Base-by-base conservation (phyloP, 768 basidiomycete species). In the Russula vinacea region DNA sequence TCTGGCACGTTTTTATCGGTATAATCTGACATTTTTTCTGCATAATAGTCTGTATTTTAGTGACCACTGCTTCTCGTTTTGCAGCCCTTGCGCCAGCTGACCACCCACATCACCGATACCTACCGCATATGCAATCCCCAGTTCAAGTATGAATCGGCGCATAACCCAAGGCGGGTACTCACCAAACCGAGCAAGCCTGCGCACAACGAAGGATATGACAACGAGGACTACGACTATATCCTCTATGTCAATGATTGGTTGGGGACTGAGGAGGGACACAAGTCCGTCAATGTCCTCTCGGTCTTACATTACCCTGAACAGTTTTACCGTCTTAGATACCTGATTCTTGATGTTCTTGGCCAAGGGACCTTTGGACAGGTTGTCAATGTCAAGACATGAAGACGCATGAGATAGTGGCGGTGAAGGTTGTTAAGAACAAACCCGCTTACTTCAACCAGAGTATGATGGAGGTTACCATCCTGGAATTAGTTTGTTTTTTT, bases 311-410 rank as follows among this genome's bases (percentile, higher is more conserved):
- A 60, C 55, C 56, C 56, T 56, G 52, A 39, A 68, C 58, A 49
- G 65, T 68, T 65, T 67, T 39, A 29, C 44, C 37, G 19, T 54
- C 26, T 29, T 74, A 94, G 92, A 74, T 99, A 98, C 75, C 80
- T 98, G 68, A 98, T 99, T 71, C 86, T 99, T 53, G 97, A 99
- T 75, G 93, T 99, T 65, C 84, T 99, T 44, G 97, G 97, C 8
- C 97, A 99, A 75, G 97, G 97, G 26, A 99, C 97, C 2, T 99
- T 99, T 70, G 97, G 97, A 10, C 97, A 99, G 75, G 97, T 99
- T 37, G 97, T 98, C 70, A 99, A 75, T 99, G 97, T 73, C 97
- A 98, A 75, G 98, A 99, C 74, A 95, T 98, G 89, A 94, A 95
- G 79, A 97, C 93, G 35, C 94, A 98, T 76, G 96, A 98, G 74